Conservation (phyloP, 257 asterid species). For the Solanum pinnatisectum region DNA sequence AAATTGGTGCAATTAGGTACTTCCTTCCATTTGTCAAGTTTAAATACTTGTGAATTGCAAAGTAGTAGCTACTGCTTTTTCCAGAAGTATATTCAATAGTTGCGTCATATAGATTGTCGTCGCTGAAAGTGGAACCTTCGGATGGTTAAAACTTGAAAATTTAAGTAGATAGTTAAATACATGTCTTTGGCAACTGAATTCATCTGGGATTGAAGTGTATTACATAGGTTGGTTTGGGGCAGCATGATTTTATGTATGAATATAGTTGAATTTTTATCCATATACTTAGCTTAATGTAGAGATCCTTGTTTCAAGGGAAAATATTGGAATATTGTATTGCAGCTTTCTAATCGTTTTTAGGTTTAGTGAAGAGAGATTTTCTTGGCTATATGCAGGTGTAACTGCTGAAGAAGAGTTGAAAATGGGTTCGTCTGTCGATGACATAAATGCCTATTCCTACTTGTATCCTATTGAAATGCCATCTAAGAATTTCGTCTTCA, state of each 20-base stretch:
- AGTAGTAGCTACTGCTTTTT: background rate
- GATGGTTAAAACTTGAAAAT: background rate
- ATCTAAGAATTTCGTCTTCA: conserved; percentile 55
- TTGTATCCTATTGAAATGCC: conserved; percentile 57
- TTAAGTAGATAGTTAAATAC: background rate
- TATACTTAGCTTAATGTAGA: background rate
- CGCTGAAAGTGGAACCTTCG: background rate
- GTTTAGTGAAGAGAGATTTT: background rate
- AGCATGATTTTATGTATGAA: background rate
- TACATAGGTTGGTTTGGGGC: background rate
- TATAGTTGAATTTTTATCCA: background rate
- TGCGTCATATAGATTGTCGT: background rate
- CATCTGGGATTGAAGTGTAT: background rate
- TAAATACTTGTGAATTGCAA: background rate
- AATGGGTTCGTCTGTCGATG: conserved; percentile 55
- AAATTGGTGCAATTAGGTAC: background rate
- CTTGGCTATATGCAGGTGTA: conserved; percentile 27
- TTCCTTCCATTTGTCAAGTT: background rate
- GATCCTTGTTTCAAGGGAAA: background rate
- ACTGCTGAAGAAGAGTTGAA: conserved; percentile 58
- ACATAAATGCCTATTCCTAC: conserved; percentile 83
- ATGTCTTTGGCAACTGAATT: background rate
- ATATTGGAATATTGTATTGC: background rate
- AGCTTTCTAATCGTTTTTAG: background rate
- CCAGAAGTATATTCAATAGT: background rate